Evolutionary conservation across 768 basidiomycete genomes (phyloP), one percentile per base, ranked within the genome.

Genomic region (Boletus edulis): DNA sequence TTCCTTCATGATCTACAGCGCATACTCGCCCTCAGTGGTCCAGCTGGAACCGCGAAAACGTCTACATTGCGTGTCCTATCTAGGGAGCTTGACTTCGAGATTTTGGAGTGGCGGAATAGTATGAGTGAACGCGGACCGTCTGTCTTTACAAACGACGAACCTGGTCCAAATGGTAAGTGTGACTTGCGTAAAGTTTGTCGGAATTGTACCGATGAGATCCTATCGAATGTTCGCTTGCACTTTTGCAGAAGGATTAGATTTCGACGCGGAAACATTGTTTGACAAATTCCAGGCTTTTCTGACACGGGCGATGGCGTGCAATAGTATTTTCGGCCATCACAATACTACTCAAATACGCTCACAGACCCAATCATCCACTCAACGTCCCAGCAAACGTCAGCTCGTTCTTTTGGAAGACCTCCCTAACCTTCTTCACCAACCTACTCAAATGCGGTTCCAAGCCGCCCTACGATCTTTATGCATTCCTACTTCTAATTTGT

Each of bases 41-140:
- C 93, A 0, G 86, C 96, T 9, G 96, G 96, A 2, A 83, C 85
- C 0, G 96, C 84, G 0, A 99, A 99, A 76, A 97, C 96, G 0
- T 81, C 94, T 0, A 92, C 92, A 0, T 61, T 98, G 3, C 81
- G 83, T 27, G 81, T 94, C 3, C 73, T 99, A 20, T 78, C 91
- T 0, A 73, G 73, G 15, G 91, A 95, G 62, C 72, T 95, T 61
- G 82, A 78, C 3, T 83, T 91, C 50, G 88, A 94, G 47, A 78
- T 97, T 35, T 65, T 93, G 22, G 96, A 99, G 66, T 98, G 94
- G 92, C 75, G 80, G 43, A 91, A 88, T 66, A 73, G 81, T 0
- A 75, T 81, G 52, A 85, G 82, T 43, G 87, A 89, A 45, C 67
- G 69, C 20, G 67, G 68, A 29, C 57, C 69, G 0, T 40, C 58